Base-by-base conservation (phyloP, 192 early-diverging fungal genomes). In the Linnemannia schmuckeri region DNA sequence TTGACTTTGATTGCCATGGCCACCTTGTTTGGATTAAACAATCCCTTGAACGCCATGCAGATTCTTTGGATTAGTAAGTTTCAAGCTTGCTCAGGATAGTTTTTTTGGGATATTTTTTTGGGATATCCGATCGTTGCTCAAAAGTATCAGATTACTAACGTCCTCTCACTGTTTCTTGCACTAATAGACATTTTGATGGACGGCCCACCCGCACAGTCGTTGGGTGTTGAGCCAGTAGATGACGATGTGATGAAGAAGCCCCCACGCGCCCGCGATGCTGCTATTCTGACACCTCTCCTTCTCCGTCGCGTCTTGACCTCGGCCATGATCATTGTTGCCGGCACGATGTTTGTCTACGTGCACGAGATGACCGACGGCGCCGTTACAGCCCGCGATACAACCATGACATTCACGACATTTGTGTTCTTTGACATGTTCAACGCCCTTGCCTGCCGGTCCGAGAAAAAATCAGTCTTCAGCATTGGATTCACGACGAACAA, bases 401-500 rank as follows among this genome's bases (percentile, higher is more conserved):
- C 97, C 37, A 98, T 98, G 97, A 98, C 98, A 1, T 99, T 99
- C 82, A 98, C 98, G 7, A 95, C 95, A 42, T 97, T 99, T 92
- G 97, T 99, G 44, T 94, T 98, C 75, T 98, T 97, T 88, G 97
- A 98, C 83, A 96, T 98, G 93, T 98, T 97, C 90, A 99, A 99
- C 87, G 95, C 97, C 15, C 88, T 98, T 57, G 91, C 96, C 17
- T 99, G 98, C 89, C 94, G 98, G 37, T 98, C 97, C 12, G 92
- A 92, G 27, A 93, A 93, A 63, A 94, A 96, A 77, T 97, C 97
- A 1, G 92, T 97, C 54, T 95, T 95, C 78, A 89, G 90, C 22
- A 87, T 97, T 44, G 98, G 98, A 7, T 88, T 97, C 81, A 94
- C 95, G 74, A 94, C 95, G 27, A 99, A 99, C 92, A 91, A 91